Evolutionary conservation across 2,329 filamentous ascomycete species (phyloP).

Genomic region (Geosmithia morbida): DNA sequence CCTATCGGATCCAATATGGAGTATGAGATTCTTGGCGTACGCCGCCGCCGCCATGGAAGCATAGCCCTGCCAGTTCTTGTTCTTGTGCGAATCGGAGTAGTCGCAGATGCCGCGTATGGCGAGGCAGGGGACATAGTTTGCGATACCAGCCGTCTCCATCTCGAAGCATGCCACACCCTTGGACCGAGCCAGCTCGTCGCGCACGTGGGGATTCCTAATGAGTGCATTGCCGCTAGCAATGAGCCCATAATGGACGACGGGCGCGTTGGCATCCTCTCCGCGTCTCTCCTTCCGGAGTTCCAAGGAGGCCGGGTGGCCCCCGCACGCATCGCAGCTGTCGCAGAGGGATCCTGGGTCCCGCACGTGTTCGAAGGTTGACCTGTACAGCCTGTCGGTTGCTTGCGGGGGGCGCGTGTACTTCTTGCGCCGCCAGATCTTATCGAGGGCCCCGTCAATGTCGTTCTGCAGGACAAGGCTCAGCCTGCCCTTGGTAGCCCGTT

Average conservation of each 20-base stretch:
- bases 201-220: slow-evolving; percentile 14
- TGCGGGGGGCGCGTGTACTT: neutral
- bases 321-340: neutral
- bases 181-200: slow-evolving; percentile 12
- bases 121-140: slow-evolving; percentile 11
- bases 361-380: neutral
- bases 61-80: slow-evolving; percentile 11
- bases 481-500: neutral
- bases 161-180: slow-evolving; percentile 3
- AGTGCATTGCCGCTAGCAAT: slow-evolving; percentile 16
- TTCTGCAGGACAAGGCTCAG: neutral
- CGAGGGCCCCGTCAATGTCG: neutral
- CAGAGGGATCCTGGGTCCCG: neutral
- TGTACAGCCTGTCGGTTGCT: neutral
- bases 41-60: slow-evolving; percentile 10
- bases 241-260: slow-evolving; percentile 5
- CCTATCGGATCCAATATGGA: slow-evolving; percentile 1
- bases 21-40: slow-evolving; percentile 8
- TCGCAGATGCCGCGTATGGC: slow-evolving; percentile 16
- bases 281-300: neutral
- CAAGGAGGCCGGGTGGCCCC: neutral
- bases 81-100: slow-evolving; percentile 15
- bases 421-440: neutral
- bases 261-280: neutral
- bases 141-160: slow-evolving; percentile 2